Evolutionary conservation across 345 rosid species (phyloP), one percentile per base, ranked within the genome.

Genomic region (Streptanthus diversifolius): DNA sequence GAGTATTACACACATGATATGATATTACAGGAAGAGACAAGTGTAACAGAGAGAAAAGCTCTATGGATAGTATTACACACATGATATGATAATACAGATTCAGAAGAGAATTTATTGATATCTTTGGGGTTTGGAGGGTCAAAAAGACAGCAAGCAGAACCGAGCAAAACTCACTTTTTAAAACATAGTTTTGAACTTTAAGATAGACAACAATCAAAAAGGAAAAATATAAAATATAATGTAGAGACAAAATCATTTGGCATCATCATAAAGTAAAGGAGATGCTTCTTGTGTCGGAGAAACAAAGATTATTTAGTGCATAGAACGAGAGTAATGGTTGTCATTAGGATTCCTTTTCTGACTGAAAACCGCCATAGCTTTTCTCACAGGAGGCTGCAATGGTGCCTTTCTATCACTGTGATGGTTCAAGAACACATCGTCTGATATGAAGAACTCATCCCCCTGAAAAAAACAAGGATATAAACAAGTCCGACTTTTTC

Each of bases 291-390:
- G 2, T 14, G 45, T 40, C 17, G 45, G 45, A 4, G 45, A 40
- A 5, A 14, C 15, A 14, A 41, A 1, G 18, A 30, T 55, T 76
- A n/a, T n/a, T n/a, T 45, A 68, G 39, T 80, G 85, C 78, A 73
- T 90, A 1, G 89, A 77, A 33, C 91, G 93, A 70, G 92, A 86
- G 81, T 79, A 90, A 68, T 95, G 98, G 78, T 95, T 95, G 78
- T 95, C 99, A 40, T 95, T 95, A 19, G 97, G 99, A 80, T 95
- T 95, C 78, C 97, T 86, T 83, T 79, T 90, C 68, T 93, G 97
- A 22, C 97, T 82, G 78, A 88, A 95, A 63, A 85, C 87, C 7
- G 88, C 92, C 51, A 95, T 61, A 67, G 98, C 96, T 81, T 90
- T 83, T 79, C 96, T 85, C 36, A 92, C 80, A 0, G 96, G 96